These are phyloP conservation scores for Eutypella sp. DNA, from an alignment of 2,329 filamentous ascomycete species.

Conservation along the genomic window DNA sequence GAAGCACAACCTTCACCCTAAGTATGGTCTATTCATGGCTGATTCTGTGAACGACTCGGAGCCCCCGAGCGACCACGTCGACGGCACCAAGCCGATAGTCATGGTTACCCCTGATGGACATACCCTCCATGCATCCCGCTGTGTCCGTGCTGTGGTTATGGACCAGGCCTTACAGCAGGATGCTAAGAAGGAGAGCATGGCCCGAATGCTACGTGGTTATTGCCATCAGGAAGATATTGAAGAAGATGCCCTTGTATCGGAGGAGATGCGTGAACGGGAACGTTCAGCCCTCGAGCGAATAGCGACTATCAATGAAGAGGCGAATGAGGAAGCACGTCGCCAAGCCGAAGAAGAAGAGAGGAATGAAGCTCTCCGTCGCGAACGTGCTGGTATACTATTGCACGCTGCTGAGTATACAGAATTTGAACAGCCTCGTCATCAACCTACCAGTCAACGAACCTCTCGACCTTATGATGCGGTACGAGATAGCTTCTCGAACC, in stretches of 20 bases:
- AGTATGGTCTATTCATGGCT: slow-evolving; percentile 47
- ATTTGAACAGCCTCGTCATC: slow-evolving; percentile 7
- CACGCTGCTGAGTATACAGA: slow-evolving; percentile 19
- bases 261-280: slow-evolving; percentile 26
- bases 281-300: slow-evolving; percentile 17
- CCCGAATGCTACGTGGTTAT: slow-evolving; percentile 12
- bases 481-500: slow-evolving; percentile 35
- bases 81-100: slow-evolving; percentile 44
- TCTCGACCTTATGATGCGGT: slow-evolving; percentile 41
- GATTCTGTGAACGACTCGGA: slow-evolving; percentile 42
- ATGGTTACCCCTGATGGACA: slow-evolving; percentile 44
- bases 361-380: slow-evolving; percentile 7
- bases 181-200: slow-evolving; percentile 14
- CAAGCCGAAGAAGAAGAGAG: slow-evolving; percentile 2
- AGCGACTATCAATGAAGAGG: slow-evolving; percentile 4
- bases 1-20: slow-evolving; percentile 47
- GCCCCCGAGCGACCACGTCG: slow-evolving; percentile 33
- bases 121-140: slow-evolving; percentile 44
- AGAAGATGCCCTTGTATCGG: slow-evolving; percentile 22
- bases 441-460: slow-evolving; percentile 13
- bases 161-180: slow-evolving; percentile 21
- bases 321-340: slow-evolving; percentile 1
- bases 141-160: slow-evolving; percentile 26
- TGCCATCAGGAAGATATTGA: slow-evolving; percentile 19
- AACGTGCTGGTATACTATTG: slow-evolving; percentile 11